These are phyloP conservation scores for Hordeum vulgare DNA, from an alignment of 176 grass and related monocot genomes.

Conservation along the genomic window DNA sequence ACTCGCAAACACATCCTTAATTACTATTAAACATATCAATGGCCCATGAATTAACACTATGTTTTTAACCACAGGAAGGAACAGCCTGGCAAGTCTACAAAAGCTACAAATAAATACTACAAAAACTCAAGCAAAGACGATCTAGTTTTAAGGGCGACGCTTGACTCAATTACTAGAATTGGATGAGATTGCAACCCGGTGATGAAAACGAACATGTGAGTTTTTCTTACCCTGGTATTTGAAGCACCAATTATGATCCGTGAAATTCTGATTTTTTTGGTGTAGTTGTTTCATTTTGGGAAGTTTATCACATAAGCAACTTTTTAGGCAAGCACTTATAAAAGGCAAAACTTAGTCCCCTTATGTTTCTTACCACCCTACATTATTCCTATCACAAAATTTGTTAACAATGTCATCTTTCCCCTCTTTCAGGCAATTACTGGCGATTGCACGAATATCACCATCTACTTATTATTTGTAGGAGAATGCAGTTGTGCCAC, in stretches of 20 bases:
- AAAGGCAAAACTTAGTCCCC: background rate
- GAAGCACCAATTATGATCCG: background rate
- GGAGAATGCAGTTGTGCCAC: background rate
- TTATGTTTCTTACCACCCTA: background rate
- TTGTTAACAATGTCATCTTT: background rate
- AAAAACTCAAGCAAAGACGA: background rate
- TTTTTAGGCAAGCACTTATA: background rate
- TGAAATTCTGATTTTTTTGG: background rate
- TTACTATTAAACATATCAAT: background rate
- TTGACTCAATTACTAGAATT: slow-evolving; percentile 21
- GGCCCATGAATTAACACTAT: background rate
- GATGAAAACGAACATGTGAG: background rate
- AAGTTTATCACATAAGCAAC: background rate
- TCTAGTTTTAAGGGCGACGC: slow-evolving; percentile 49
- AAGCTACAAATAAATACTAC: slow-evolving; percentile 38
- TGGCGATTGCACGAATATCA: background rate
- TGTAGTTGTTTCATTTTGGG: background rate
- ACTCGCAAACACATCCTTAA: background rate
- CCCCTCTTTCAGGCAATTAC: background rate
- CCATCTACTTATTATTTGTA: background rate
- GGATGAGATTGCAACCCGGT: background rate
- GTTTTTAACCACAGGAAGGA: slow-evolving; percentile 31
- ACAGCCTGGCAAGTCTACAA: slow-evolving; percentile 42
- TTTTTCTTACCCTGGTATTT: background rate
- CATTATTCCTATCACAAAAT: background rate